Evolutionary conservation across 78 protist species (phyloP), one percentile per base, ranked within the genome.

Genomic region (Carpediemonas membranifera): DNA sequence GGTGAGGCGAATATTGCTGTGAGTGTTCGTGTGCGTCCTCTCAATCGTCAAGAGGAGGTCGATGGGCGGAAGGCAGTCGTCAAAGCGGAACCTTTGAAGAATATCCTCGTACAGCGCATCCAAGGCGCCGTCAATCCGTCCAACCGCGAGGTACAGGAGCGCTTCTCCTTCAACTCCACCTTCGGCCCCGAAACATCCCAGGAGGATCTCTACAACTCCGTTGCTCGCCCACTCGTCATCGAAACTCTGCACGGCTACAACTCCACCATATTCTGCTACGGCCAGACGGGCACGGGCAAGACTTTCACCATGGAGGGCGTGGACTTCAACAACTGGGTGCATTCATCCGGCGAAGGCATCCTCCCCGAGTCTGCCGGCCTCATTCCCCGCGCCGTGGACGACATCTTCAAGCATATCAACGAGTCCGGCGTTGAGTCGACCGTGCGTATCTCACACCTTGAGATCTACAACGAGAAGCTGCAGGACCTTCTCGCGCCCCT

Each of bases 241-340:
- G 41, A 50, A 15, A 66, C 36, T 15, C 44, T 72, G 34, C 21
- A 72, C 5, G 77, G 77, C n/a, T 59, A 33, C n/a, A 72, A 72
- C n/a, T 2, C 43, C 21, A 43, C 69, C 30, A 36, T 72, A 7
- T 25, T 72, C 39, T 13, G 36, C n/a, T 72, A 72, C n/a, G 77
- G 77, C 21, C 77, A 72, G 37, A 72, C 77, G 15, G 77, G 77
- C 21, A 59, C 68, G 35, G 77, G 77, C 33, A 72, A 72, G 39
- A 60, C 77, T 1, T 59, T 37, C 11, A 72, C 68, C 57, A 36
- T 58, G 43, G n/a, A n/a, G n/a, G n/a, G n/a, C n/a, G n/a, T n/a
- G n/a, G n/a, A n/a, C n/a, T n/a, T n/a, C n/a, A n/a, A n/a, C n/a
- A n/a, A n/a, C n/a, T n/a, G n/a, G n/a, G n/a, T n/a, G n/a, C n/a